Conservation (phyloP, 108 stramenopile species). For the Licmophora abbreviata region DNA sequence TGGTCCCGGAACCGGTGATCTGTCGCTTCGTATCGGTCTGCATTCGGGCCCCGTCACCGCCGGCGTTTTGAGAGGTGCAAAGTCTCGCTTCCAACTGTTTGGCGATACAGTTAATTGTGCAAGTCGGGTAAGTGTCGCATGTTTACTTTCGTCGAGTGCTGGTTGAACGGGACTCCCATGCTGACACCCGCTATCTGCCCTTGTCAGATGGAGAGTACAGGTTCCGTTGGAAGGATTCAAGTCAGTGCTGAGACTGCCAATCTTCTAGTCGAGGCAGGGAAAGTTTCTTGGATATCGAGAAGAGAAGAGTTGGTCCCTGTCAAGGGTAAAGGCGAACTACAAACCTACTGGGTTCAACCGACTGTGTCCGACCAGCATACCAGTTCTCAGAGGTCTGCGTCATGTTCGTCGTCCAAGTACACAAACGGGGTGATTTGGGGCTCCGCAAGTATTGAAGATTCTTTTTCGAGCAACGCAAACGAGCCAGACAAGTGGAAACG, state of each 20-base stretch:
- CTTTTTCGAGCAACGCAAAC: no score
- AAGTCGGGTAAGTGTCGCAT: no score
- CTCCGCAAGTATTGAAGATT: no score
- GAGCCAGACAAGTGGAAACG: not conserved
- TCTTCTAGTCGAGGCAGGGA: constrained; percentile 19
- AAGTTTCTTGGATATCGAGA: constrained; percentile 23
- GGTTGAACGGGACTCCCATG: no score
- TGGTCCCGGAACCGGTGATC: constrained; percentile 43
- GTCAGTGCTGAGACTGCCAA: constrained; percentile 39
- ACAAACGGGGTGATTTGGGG: no score
- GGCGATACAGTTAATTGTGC: constrained; percentile 54
- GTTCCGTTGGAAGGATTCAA: constrained; percentile 32
- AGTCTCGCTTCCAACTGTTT: constrained; percentile 46
- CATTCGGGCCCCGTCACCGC: constrained; percentile 52
- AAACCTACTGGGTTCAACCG: constrained; percentile 55
- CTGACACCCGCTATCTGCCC: no score
- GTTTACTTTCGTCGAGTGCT: no score
- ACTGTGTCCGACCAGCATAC: no score
- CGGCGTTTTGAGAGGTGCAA: constrained; percentile 47
- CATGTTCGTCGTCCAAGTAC: no score
- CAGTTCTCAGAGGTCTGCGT: no score
- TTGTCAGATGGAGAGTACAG: constrained; percentile 53
- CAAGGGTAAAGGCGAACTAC: constrained; percentile 44
- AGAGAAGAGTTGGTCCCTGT: constrained; percentile 26
- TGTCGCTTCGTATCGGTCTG: constrained; percentile 45